Evolutionary conservation across 2,329 filamentous ascomycete species (phyloP), one percentile per base, ranked within the genome.

Genomic region (Monosporascus ibericus): DNA sequence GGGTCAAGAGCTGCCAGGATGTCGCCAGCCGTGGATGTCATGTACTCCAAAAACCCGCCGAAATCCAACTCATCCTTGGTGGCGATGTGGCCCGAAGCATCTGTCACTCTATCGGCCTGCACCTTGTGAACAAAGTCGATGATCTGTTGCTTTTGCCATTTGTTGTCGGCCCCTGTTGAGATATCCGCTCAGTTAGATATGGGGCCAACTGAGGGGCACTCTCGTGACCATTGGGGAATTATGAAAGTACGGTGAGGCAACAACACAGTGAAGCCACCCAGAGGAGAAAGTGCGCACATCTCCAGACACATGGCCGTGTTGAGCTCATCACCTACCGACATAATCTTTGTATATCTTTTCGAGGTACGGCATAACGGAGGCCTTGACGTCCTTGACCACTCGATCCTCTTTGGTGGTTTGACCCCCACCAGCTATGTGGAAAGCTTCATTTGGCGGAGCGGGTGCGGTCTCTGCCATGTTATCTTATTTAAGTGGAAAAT

Each of bases 41-140:
- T 82, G 68, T 81, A 83, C n/a, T 62, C 60, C 27, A 82, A 61
- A 59, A 84, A 84, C 51, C 64, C 71, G 44, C 68, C 62, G 44
- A 81, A 70, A 53, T 78, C 75, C 57, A 81, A 65, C 24, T 64
- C 62, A 15, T 70, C 68, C 14, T 56, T 57, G 34, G 61, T 52
- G 5, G 68, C 65, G 39, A 66, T 67, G 20, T 71, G 55, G 36
- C 58, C 66, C 3, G 61, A 60, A 25, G 59, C 48, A 15, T 65
- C 62, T 11, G 61, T 63, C 20, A 65, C 64, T 20, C 61, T 60
- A 38, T 74, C 72, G 39, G 67, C 70, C 63, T 82, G 80, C 24
- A 74, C 69, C 44, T 72, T 68, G 48, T 70, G 65, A 44, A 79
- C 56, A 52, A 82, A 83, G 20, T 71, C 64, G 36, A 68, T 63